Base-by-base conservation (phyloP, 192 early-diverging fungal species). In the Endogone sp. region DNA sequence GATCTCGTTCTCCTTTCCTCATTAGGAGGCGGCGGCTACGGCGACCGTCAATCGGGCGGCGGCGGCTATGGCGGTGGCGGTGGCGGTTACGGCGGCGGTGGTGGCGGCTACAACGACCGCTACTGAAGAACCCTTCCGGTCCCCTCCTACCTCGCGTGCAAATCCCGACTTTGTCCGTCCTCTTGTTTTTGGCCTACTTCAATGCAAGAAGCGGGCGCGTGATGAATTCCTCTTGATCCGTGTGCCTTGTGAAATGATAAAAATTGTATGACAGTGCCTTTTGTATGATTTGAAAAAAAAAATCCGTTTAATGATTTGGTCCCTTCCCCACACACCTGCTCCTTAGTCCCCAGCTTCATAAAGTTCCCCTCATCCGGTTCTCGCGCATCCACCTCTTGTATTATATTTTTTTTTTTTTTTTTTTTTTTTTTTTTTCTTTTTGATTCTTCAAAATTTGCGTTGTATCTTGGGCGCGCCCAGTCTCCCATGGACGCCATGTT, bases 31-130 rank as follows among this genome's bases (percentile, higher is more conserved):
- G 55, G 64, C 26, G 26, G 32, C 49, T 60, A 57, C 54, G 62
- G 74, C 28, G 49, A 72, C 61, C 65, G 76, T 10, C 65, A 71
- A 16, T 81, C 76, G 21, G 79, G 79, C 24, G 60, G 72, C 32
- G 69, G 78, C 44, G 60, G 70, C 57, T 31, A 71, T 63, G 68
- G 77, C 25, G 63, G 76, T 13, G 58, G 26, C 25, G n/a, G 72
- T 25, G 61, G 79, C 29, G 60, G 69, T 44, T 67, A 75, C 67
- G 66, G 73, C 58, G 73, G 75, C 65, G 74, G 77, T 49, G 72
- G 79, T 62, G 58, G 74, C 29, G 76, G 81, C 29, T 32, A 73
- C 60, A 71, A 71, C 24, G 69, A 49, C 37, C 37, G 68, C 21
- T 62, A 74, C 68, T 71, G 74, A 26, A 29, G 37, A 16, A 6